Conservation (phyloP, 805 yeast genomes). For the Henningerozyma blattae region DNA sequence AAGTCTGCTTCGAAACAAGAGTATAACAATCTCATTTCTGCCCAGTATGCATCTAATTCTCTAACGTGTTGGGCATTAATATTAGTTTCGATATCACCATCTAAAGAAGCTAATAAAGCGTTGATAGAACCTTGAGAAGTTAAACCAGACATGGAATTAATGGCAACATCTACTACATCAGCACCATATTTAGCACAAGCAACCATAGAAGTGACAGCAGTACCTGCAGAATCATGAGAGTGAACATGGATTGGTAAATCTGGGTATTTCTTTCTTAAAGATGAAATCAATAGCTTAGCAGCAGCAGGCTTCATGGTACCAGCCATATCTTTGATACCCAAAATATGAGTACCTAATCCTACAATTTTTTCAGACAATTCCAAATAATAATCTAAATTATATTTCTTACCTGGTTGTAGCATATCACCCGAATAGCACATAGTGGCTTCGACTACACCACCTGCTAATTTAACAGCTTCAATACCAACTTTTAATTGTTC, state of each 20-base stretch:
- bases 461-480: constrained; percentile 94
- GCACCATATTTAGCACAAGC: constrained; percentile 95
- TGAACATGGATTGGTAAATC: constrained; percentile 95
- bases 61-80: constrained; percentile 56
- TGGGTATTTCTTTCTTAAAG: constrained; percentile 79
- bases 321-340: constrained; percentile 99
- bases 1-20: constrained; percentile 96
- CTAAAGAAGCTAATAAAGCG: constrained; percentile 85
- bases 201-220: constrained; percentile 95
- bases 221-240: constrained; percentile 99
- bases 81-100: constrained; percentile 72
- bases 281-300: constrained; percentile 67
- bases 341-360: constrained; percentile 86
- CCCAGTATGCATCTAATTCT: constrained; percentile 93
- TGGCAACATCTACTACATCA: constrained; percentile 94
- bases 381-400: constrained; percentile 83
- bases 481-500: constrained; percentile 97
- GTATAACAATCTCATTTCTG: constrained; percentile 93
- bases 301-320: constrained; percentile 97
- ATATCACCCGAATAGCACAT: constrained; percentile 98
- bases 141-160: constrained; percentile 96
- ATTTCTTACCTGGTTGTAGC: constrained; percentile 92
- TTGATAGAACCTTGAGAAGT: constrained; percentile 96
- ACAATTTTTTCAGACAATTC: constrained; percentile 74
- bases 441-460: constrained; percentile 98